phyloP scores from a whole-genome alignment of 108 stramenopile species.

The Discostella pseudostelligera region DNA sequence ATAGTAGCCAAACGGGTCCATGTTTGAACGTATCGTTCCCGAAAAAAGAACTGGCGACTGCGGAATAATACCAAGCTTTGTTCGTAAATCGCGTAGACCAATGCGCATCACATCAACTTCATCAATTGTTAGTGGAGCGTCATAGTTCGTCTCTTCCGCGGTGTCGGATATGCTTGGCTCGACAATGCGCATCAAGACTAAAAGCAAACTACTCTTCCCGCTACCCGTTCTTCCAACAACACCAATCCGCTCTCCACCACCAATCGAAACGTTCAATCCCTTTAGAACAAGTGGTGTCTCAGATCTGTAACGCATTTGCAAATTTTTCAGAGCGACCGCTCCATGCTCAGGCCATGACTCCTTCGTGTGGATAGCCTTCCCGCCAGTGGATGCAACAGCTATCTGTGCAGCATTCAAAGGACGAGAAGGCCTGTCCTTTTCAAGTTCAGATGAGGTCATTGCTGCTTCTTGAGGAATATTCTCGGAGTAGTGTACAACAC shows the following conservation, averaged over 20 bases:
- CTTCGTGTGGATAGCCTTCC: conserved; percentile 45
- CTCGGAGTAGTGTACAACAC: conserved; percentile 76
- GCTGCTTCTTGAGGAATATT: conserved; percentile 77
- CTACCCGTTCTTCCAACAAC: conserved; percentile 85
- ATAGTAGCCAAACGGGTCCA: conserved; percentile 84
- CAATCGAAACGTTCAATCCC: conserved; percentile 79
- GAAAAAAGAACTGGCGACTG: conserved; percentile 92
- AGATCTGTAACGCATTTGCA: conserved; percentile 77
- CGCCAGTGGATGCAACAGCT: conserved; percentile 56
- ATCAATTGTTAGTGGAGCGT: conserved; percentile 78
- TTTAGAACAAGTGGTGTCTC: conserved; percentile 86
- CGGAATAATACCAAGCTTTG: conserved; percentile 89
- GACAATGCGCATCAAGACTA: conserved; percentile 84
- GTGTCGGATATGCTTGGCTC: conserved; percentile 61
- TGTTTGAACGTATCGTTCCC: conserved; percentile 85
- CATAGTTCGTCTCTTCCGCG: conserved; percentile 32
- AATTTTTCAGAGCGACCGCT: conserved; percentile 66
- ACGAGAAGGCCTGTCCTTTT: conserved; percentile 39
- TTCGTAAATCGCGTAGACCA: conserved; percentile 81
- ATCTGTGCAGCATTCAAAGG: conserved; percentile 26
- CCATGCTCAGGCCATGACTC: conserved; percentile 80
- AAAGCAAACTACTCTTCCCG: conserved; percentile 71
- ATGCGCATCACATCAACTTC: conserved; percentile 83
- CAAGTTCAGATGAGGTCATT: conserved; percentile 53
- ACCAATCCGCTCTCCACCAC: conserved; percentile 83